These are phyloP conservation scores for Ogataea pini DNA, from an alignment of 805 yeast species.

Conservation along the genomic window DNA sequence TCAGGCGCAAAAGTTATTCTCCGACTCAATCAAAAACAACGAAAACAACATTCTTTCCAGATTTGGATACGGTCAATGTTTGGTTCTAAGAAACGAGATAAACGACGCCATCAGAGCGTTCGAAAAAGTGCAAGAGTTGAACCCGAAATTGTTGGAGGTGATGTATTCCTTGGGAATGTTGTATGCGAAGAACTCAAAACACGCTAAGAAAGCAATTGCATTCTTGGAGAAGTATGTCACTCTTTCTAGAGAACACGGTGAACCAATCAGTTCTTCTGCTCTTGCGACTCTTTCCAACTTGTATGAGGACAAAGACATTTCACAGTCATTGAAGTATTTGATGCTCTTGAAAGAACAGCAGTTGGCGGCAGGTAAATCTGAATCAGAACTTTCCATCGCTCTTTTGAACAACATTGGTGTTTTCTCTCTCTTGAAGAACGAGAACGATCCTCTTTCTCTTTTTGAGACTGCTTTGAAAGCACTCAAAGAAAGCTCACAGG, in stretches of 20 bases:
- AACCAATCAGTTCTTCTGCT: conserved; percentile 64
- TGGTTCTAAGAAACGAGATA: conserved; percentile 65
- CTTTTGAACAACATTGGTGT: conserved; percentile 85
- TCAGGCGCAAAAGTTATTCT: conserved; percentile 71
- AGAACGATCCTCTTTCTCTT: conserved; percentile 50
- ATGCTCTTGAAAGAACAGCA: conserved; percentile 48
- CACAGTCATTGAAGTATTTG: conserved; percentile 66
- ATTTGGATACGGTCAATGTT: conserved; percentile 85
- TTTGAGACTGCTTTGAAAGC: conserved; percentile 49
- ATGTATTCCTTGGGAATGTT: conserved; percentile 74
- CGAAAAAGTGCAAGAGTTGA: conserved; percentile 66
- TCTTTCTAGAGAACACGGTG: conserved; percentile 56
- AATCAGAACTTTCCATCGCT: conserved; percentile 55
- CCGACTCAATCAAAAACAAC: conserved; percentile 66
- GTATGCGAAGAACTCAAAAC: conserved; percentile 50
- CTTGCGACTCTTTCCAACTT: conserved; percentile 67
- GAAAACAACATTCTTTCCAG: conserved; percentile 68
- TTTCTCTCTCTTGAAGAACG: conserved; percentile 60
- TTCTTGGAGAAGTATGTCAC: conserved; percentile 71
- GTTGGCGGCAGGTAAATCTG: conserved; percentile 34
- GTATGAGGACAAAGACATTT: conserved; percentile 64
- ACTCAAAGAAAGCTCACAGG: conserved; percentile 25
- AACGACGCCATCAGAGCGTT: conserved; percentile 87
- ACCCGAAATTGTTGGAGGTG: conserved; percentile 73
- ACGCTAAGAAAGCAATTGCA: conserved; percentile 53